Conservation (phyloP, 208 protist species). For the Leishmania martiniquensis region DNA sequence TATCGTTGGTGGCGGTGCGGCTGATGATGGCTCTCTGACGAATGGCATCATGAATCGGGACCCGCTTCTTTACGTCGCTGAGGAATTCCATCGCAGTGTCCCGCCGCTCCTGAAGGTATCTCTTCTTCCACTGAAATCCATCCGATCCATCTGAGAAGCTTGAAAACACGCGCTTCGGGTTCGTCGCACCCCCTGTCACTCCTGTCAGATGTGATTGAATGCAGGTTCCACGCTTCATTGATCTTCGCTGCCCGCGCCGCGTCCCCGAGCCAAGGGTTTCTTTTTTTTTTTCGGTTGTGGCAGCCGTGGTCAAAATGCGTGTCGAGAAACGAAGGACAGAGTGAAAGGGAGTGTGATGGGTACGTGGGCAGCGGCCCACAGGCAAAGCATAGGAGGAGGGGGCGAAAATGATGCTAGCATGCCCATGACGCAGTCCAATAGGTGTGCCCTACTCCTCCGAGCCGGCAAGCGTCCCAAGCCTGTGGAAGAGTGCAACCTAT, state of each 20-base stretch:
- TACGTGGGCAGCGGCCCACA: neutral
- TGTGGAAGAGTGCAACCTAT: neutral
- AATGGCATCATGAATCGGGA: slow-evolving; percentile 78
- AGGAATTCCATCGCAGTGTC: slow-evolving; percentile 66
- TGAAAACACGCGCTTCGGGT: slow-evolving; percentile 8
- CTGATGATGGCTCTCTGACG: slow-evolving; percentile 43
- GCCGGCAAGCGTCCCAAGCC: neutral
- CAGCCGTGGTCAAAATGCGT: slow-evolving; percentile 9
- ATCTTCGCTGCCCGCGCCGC: neutral
- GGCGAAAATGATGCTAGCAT: neutral
- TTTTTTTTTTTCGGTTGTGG: neutral
- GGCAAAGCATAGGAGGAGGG: neutral
- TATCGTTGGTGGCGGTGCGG: slow-evolving; percentile 20
- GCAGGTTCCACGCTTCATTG: neutral
- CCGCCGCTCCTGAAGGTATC: slow-evolving; percentile 68
- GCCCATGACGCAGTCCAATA: neutral
- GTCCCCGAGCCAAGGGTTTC: neutral
- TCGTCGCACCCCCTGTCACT: neutral
- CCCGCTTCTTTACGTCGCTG: slow-evolving; percentile 71
- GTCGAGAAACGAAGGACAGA: neutral
- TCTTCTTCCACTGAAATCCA: slow-evolving; percentile 72
- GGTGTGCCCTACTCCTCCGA: neutral
- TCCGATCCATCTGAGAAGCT: slow-evolving; percentile 43
- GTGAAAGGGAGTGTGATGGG: neutral
- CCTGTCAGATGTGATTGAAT: neutral